Base-by-base conservation (phyloP, 768 basidiomycete species). In the Boletus rubroflammeus region DNA sequence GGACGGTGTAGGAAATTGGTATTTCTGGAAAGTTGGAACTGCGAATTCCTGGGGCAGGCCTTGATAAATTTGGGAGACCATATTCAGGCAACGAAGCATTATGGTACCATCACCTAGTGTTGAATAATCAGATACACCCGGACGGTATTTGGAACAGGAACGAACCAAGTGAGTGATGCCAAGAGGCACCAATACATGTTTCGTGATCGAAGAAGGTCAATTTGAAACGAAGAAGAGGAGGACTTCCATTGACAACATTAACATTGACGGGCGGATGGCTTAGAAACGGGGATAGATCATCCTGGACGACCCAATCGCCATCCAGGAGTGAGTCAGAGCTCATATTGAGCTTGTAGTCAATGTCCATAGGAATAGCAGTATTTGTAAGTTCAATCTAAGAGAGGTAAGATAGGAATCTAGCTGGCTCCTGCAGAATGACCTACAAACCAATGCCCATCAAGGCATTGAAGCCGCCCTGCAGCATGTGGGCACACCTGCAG, bases 151-250 rank as follows among this genome's bases (percentile, higher is more conserved):
- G 11, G 9, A 44, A 34, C 11, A 47, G 11, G 9, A 17, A 42
- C 49, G 5, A 50, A 67, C 70, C 70, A 8, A 71, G 66, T 11
- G 59, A 56, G 51, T 69, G 70, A 40, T 69, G 50, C 70, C 69
- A 70, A 3, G 67, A 63, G 6, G 63, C 49, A 11, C 63, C 70
- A 28, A 70, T 54, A 21, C 56, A 55, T 2, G 65, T 69, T 32
- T 66, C 58, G 1, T 40, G 15, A 6, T 49, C 29, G 17, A 67
- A 53, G 1, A 69, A 26, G 2, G 58, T 60, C 19, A 70, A 13
- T 41, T 69, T 71, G 29, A 67, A 44, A 23, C 62, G 59, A 23
- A 63, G 55, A 19, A 62, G 51, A 17, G 61, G 49, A 8, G 45
- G 40, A 25, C 7, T 21, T 2, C 41, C 49, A 15, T 62, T 54